These are phyloP conservation scores for Lipomyces yamanashiensis DNA, from an alignment of 805 yeast genomes.

Conservation along the genomic window DNA sequence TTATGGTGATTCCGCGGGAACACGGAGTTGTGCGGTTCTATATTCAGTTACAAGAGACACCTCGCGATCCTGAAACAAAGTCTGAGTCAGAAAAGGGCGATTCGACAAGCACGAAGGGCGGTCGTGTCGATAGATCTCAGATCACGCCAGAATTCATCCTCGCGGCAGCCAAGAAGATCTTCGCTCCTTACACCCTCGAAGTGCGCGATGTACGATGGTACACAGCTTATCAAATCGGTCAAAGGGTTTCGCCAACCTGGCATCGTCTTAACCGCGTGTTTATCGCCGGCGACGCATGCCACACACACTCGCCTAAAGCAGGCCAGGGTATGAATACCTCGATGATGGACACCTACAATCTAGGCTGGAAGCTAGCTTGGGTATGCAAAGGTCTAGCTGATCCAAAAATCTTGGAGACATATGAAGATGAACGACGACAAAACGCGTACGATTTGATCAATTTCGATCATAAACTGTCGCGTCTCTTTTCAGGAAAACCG, in stretches of 20 bases:
- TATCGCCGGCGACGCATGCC: constrained; percentile 44
- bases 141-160: constrained; percentile 46
- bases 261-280: constrained; percentile 42
- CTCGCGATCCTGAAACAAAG: constrained; percentile 21
- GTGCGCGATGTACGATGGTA: constrained; percentile 39
- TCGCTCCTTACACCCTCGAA: constrained; percentile 41
- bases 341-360: constrained; percentile 43
- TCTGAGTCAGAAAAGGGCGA: constrained; percentile 31
- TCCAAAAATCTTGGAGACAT: constrained; percentile 42
- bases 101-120: constrained; percentile 23
- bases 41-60: constrained; percentile 41
- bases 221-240: constrained; percentile 41
- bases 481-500: constrained; percentile 45
- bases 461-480: constrained; percentile 44
- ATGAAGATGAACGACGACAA: constrained; percentile 44
- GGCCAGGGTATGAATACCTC: constrained; percentile 48
- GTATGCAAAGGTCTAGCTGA: constrained; percentile 44
- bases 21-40: constrained; percentile 45
- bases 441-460: constrained; percentile 46
- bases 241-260: constrained; percentile 44
- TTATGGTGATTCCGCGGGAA: constrained; percentile 48
- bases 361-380: constrained; percentile 46
- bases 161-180: constrained; percentile 39
- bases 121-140: constrained; percentile 44
- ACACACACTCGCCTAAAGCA: constrained; percentile 44